phyloP scores from a whole-genome alignment of 768 basidiomycete species.

The Mycena rosella region DNA sequence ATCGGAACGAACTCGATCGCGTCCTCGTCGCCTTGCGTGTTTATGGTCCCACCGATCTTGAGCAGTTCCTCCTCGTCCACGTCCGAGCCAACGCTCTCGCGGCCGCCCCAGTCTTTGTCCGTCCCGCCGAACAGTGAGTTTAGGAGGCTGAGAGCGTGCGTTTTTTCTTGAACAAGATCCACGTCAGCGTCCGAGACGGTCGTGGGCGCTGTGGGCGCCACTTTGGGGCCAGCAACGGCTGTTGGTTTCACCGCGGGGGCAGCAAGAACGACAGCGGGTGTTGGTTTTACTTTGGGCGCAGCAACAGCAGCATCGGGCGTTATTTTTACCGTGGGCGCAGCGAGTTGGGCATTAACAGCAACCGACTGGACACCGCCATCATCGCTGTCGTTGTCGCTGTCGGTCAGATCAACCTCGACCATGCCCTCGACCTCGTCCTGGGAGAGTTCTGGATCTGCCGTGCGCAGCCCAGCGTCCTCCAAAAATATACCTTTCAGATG shows the following conservation, averaged over 20 bases:
- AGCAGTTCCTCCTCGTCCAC: constrained; percentile 58
- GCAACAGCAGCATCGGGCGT: not conserved
- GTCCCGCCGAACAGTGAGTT: constrained; percentile 63
- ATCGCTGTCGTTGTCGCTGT: constrained; percentile 34
- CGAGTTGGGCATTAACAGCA: not conserved
- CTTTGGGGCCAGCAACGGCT: no score
- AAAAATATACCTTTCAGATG: constrained; percentile 80
- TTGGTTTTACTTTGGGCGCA: constrained; percentile 1
- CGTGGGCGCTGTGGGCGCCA: no score
- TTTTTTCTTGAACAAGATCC: constrained; percentile 60
- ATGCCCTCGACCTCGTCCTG: constrained; percentile 18
- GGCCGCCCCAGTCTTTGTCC: constrained; percentile 70
- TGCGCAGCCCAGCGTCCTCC: constrained; percentile 49
- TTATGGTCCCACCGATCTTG: constrained; percentile 40
- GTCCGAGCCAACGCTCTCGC: constrained; percentile 70
- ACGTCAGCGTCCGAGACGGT: constrained; percentile 6
- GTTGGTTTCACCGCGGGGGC: constrained; percentile 6
- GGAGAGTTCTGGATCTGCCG: not conserved
- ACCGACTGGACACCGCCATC: constrained; percentile 12
- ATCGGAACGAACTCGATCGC: constrained; percentile 52
- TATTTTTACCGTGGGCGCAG: not conserved
- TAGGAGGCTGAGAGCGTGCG: constrained; percentile 60
- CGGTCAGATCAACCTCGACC: constrained; percentile 35
- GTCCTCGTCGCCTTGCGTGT: constrained; percentile 43
- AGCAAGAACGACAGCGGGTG: constrained; percentile 1